Base-by-base conservation (phyloP, 2,329 filamentous ascomycete genomes). In the Claviceps fusiformis region DNA sequence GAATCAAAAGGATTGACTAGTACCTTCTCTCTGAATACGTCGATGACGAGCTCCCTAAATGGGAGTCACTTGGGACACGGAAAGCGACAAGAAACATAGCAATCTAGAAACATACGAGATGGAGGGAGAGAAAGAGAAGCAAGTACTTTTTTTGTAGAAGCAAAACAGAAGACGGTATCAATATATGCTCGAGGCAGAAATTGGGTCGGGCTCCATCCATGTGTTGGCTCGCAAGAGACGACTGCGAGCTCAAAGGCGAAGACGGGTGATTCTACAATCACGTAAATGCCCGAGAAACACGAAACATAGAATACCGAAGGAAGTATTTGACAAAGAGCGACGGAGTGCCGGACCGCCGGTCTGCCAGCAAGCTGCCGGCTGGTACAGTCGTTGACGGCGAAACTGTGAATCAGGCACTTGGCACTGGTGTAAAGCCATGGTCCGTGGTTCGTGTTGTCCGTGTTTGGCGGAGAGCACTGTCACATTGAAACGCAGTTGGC, bases 341-440 rank as follows among this genome's bases (percentile, higher is more conserved):
- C 52, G 17, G 13, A 37, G 19, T 5, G 45, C 24, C 45, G 17
- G 39, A n/a, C 39, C 17, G 19, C 10, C 48, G 8, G 31, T 39
- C 49, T 35, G 55, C 52, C 55, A 50, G 33, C 52, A n/a, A 24
- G 29, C 27, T 52, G 52, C 43, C 52, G 49, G 55, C 47, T 54
- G 52, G 52, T 29, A 15, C 48, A 47, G 52, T 54, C 37, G 55
- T 46, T 37, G 53, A 49, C 5, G 8, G 27, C 27, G n/a, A 43
- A 44, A 35, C 44, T 43, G 49, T 54, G 52, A 54, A 54, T 56
- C 49, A 35, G 52, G 55, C 44, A 45, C 35, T 51, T 45, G 49
- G 55, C 52, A 52, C 31, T 45, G 53, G 48, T 54, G 52, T 35
- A 39, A 39, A 44, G 52, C 44, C 31, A 47, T 54, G 55, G 55